Base-by-base conservation (phyloP, 345 rosid species). In the Camelina sativa region DNA sequence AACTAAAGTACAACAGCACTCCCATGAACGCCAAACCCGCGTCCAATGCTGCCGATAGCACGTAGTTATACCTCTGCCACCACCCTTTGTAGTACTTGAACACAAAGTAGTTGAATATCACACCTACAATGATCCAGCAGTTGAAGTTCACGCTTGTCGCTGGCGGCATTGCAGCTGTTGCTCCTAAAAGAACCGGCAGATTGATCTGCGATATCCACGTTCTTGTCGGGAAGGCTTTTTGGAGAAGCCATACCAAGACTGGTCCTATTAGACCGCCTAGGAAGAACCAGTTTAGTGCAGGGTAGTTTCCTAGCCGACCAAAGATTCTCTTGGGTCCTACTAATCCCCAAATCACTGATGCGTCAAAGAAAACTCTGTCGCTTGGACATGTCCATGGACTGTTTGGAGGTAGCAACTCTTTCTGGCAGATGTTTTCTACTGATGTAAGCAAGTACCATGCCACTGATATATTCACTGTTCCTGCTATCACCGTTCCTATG, bases 21-120 rank as follows among this genome's bases (percentile, higher is more conserved):
- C 84, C 88, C 85, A 86, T 83, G 85, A 84, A 86, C 16, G 89
- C 87, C 75, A 86, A 40, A 2, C 92, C 89, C 0, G 89, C 89
- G 40, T 86, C 88, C 17, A 88, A 41, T 1, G 87, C 88, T 3
- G 89, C 92, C 0, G 92, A 88, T 0, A 88, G 80, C 61, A 88
- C 86, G 40, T 88, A 86, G 16, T 84, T 88, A 78, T 86, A 86
- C 65, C 85, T 81, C 73, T 82, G 88, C 92, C 90, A 86, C 92
- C 88, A 88, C 25, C 1, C 34, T 56, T 86, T 86, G 48, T 68
- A 46, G 74, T 83, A 74, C 67, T 67, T 83, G 13, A 86, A 88
- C 48, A 86, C 76, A 43, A 66, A 80, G 80, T 79, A 83, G 43
- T 86, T 86, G 84, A 86, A 88, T 38, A 84, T 41, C 0, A 82